Base-by-base conservation (phyloP, 2,329 filamentous ascomycete species). In the Diaporthe destruens region DNA sequence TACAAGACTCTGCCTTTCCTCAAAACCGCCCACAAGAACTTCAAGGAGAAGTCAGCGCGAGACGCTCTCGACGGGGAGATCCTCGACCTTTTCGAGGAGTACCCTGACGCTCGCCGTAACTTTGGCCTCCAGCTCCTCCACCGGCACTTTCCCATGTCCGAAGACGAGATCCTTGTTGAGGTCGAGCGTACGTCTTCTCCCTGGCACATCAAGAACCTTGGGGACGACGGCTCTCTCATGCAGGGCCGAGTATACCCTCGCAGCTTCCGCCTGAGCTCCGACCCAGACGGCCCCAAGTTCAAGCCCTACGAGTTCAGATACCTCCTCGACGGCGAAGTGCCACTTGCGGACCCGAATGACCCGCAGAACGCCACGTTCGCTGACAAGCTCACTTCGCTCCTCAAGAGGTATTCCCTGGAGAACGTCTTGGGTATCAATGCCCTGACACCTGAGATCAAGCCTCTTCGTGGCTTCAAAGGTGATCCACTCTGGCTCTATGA, bases 371-470 rank as follows among this genome's bases (percentile, higher is more conserved):
- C 25, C 3, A 6, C 29, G 23, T 66, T 66, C 25, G n/a, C 51
- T 12, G 14, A 36, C n/a, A 25, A 53, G 5, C 47, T 66, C 8
- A 20, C 39, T n/a, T 20, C 1, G 6, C 51, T 66, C 18, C 32
- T 66, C 11, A 16, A 54, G 12, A 16, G 54, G 47, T n/a, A 53
- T 6, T 34, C 29, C 11, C 32, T 66, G n/a, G 20, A 16, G 8
- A 36, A 54, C 11, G 61, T 66, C 29, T 36, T 66, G 61, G 61
- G 61, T 2, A 49, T 66, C 32, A 51, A 53, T 12, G 61, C 61
- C 44, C 36, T 66, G n/a, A 36, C 61, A 9, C 44, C 61, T 5
- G 61, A 66, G 47, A 20, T 66, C 61, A 66, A 66, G 16, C 47
- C 61, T 34, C 47, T 16, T 12, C 47, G 51, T 5, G 47, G 47